These are phyloP conservation scores for Marasmius tenuissimus DNA, from an alignment of 1,284 basidiomycete species.

Conservation along the genomic window DNA sequence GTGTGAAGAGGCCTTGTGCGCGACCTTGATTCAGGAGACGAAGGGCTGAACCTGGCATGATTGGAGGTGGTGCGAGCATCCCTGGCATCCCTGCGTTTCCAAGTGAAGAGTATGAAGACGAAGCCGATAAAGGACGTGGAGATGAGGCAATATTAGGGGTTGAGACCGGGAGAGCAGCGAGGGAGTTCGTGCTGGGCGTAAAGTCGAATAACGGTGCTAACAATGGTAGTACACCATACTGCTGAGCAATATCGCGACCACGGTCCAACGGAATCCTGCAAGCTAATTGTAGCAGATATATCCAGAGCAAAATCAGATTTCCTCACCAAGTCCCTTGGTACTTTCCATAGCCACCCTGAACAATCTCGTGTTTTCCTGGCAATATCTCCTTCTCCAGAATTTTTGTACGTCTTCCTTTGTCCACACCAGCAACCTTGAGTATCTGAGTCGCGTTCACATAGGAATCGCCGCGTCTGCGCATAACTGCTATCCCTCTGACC, in stretches of 20 bases:
- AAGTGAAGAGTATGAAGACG: conserved; percentile 44
- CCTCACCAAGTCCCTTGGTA: conserved; percentile 97
- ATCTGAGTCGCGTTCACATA: conserved; percentile 99
- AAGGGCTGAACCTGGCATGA: conserved; percentile 17
- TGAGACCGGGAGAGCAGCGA: conserved; percentile 59
- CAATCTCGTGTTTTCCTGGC: conserved; percentile 96
- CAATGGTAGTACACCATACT: conserved; percentile 84
- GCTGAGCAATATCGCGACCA: conserved; percentile 86
- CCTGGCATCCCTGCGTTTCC: conserved; percentile 38
- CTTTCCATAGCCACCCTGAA: conserved; percentile 98
- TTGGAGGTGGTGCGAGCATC: conserved; percentile 27
- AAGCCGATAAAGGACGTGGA: conserved; percentile 51
- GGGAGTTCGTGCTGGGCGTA: conserved; percentile 70
- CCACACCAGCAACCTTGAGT: conserved; percentile 97
- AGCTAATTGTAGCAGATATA: conserved; percentile 13
- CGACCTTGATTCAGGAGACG: conserved; percentile 78
- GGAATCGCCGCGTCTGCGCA: conserved; percentile 93
- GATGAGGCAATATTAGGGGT: conserved; percentile 46
- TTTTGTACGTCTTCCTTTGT: conserved; percentile 96
- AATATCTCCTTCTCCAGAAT: conserved; percentile 98
- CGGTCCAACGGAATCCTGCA: conserved; percentile 89
- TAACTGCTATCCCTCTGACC: conserved; percentile 97
- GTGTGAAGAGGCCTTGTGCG: conserved; percentile 82
- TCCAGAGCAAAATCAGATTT: conserved; percentile 3
- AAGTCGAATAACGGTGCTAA: conserved; percentile 92